A percentile compares a stretch with the other conserved stretches of the same genome.
Conservation (phyloP, 768 basidiomycete genomes). For the Termitomyces eurrhizus region DNA sequence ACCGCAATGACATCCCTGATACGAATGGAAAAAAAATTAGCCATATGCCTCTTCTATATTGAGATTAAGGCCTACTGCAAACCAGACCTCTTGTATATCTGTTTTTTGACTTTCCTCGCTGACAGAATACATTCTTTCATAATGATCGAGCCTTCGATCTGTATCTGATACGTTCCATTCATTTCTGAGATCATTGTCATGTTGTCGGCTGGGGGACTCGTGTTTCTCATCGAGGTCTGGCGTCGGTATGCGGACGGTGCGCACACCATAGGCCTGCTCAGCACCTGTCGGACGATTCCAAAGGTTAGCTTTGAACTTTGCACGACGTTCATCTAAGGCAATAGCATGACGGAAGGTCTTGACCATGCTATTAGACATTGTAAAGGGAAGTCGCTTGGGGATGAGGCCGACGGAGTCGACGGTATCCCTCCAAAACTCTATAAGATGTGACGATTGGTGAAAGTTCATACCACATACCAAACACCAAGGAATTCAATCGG, state of each 20-base stretch:
- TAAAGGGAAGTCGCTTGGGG: constrained; percentile 53
- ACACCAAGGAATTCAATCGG: constrained; percentile 57
- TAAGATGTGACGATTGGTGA: background rate
- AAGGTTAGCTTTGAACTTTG: constrained; percentile 54
- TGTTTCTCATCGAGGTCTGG: constrained; percentile 1
- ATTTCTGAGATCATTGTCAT: background rate
- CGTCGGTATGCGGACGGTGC: background rate
- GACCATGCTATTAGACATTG: constrained; percentile 50
- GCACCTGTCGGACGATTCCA: constrained; percentile 37
- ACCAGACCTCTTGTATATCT: constrained; percentile 65
- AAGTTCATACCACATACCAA: constrained; percentile 30
- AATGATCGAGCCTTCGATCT: constrained; percentile 23
- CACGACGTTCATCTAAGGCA: constrained; percentile 58
- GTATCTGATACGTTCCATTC: constrained; percentile 1
- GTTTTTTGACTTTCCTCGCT: constrained; percentile 18
- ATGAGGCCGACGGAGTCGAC: constrained; percentile 61
- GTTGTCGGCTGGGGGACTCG: background rate
- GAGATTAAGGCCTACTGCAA: constrained; percentile 35
- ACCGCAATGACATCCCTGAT: constrained; percentile 46
- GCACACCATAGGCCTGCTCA: constrained; percentile 26
- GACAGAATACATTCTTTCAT: constrained; percentile 31
- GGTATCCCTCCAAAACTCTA: constrained; percentile 47
- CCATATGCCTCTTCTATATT: background rate
- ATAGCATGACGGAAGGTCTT: constrained; percentile 61
- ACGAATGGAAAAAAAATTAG: background rate